These are phyloP conservation scores for Capsicum chinense DNA, from an alignment of 257 asterid genomes.

Conservation along the genomic window DNA sequence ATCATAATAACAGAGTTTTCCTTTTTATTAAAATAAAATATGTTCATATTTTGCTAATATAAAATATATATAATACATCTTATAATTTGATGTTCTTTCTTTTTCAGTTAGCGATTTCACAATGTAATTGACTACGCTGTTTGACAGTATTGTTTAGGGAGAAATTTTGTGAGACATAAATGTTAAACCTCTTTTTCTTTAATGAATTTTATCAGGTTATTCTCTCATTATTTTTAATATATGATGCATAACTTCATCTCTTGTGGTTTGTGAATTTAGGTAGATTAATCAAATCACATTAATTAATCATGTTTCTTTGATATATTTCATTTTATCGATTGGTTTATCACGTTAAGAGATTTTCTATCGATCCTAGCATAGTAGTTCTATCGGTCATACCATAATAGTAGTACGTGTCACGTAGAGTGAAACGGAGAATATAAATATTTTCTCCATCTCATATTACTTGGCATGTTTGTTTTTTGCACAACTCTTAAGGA, in stretches of 20 bases:
- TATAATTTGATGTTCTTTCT: not conserved
- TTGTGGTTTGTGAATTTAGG: too few species aligned
- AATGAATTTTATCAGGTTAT: not conserved
- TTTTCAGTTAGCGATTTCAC: not conserved
- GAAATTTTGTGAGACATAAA: not conserved
- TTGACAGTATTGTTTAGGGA: not conserved
- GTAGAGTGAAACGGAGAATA: not conserved
- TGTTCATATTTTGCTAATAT: too few species aligned
- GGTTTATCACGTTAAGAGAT: too few species aligned
- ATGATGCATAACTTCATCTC: too few species aligned
- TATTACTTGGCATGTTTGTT: too few species aligned
- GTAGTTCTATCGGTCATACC: too few species aligned
- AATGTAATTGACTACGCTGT: not conserved
- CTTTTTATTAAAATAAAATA: too few species aligned
- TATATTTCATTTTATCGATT: not conserved
- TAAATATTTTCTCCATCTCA: too few species aligned
- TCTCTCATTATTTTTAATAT: not conserved
- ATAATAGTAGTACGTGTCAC: not conserved
- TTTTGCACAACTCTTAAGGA: too few species aligned
- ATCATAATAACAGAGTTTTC: too few species aligned
- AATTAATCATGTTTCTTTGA: not conserved
- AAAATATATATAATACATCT: not conserved
- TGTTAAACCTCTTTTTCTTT: not conserved
- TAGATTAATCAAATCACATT: rapidly evolving
- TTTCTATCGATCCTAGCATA: not conserved